Percentiles rank a stretch among this genome's conserved stretches.
Evolutionary conservation across 495 filamentous ascomycete species (phyloP).

Genomic region (Penicillium goetzii): DNA sequence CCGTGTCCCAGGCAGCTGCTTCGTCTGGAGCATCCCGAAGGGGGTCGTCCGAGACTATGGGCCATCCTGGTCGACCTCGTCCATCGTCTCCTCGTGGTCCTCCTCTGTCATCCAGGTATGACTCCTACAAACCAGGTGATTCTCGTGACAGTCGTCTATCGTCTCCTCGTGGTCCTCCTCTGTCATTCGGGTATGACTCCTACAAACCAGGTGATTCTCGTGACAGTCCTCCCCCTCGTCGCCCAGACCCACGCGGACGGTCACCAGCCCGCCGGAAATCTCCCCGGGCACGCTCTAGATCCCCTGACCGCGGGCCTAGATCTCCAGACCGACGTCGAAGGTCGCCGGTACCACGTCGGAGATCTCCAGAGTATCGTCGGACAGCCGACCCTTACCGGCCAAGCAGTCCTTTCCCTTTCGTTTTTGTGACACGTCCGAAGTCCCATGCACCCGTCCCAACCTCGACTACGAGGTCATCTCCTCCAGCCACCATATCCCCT

Average conservation of each 20-base stretch:
- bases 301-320: neutral
- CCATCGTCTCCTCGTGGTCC: neutral
- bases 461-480: neutral
- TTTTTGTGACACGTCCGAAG: slow-evolving; percentile 2
- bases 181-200: neutral
- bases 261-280: neutral
- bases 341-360: neutral
- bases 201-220: neutral
- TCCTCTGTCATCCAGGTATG: neutral
- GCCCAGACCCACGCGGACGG: neutral
- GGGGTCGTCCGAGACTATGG: neutral
- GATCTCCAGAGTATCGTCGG: neutral
- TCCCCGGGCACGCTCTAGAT: neutral
- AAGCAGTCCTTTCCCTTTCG: neutral
- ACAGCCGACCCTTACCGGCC: neutral
- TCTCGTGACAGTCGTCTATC: neutral
- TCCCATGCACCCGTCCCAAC: neutral
- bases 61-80: neutral
- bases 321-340: neutral
- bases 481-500: neutral
- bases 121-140: neutral
- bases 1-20: neutral
- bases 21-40: neutral
- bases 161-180: neutral
- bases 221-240: neutral